Base-by-base conservation (phyloP, 352 stramenopile genomes). In the Globisporangium cylindrosporum region DNA sequence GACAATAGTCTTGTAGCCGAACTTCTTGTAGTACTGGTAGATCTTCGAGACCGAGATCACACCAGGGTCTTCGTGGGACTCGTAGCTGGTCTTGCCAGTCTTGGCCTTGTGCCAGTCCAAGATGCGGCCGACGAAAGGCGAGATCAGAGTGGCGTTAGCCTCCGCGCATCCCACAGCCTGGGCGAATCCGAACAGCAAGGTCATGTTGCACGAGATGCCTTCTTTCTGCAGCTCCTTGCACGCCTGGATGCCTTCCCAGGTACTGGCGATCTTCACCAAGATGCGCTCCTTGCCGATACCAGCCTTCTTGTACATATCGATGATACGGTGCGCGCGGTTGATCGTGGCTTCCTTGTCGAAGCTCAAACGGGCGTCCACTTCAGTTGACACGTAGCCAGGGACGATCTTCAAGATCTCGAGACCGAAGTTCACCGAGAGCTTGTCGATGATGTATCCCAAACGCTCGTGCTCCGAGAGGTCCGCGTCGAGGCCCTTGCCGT, bases 21-120 rank as follows among this genome's bases (percentile, higher is more conserved):
- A 97, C 85, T 99, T 99, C 81, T 99, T 99, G 91, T 98, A 99
- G 84, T 99, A 99, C 66, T 96, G 88, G 81, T 99, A 99, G 80
- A 99, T 99, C 76, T 97, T 95, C 64, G 85, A 91, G 48, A 99
- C 97, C 46, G 87, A 93, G 59, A 99, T 69, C n/a, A 99, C 97
- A 72, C 97, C 97, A 27, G 97, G 96, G 88, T 99, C 98, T 68
- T 98, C 96, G 71, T 94, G 79, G 24, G 94, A 92, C 71, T 92
- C 87, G 79, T 98, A 99, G 70, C 81, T 88, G 38, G 93, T 86
- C 71, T 97, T 97, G 78, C 87, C 86, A 14, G 90, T 93, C 76
- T 98, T 97, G 61, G 89, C 86, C 79, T 98, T 98, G 86, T 99
- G 90, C 96, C 97, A 99, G 85, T 99, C 97, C 20, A 98, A 78